A percentile compares a stretch with the other conserved stretches of the same genome.
These are phyloP conservation scores for Saccharum hybrid DNA, from an alignment of 202 grass and related monocot genomes.

Conservation along the genomic window DNA sequence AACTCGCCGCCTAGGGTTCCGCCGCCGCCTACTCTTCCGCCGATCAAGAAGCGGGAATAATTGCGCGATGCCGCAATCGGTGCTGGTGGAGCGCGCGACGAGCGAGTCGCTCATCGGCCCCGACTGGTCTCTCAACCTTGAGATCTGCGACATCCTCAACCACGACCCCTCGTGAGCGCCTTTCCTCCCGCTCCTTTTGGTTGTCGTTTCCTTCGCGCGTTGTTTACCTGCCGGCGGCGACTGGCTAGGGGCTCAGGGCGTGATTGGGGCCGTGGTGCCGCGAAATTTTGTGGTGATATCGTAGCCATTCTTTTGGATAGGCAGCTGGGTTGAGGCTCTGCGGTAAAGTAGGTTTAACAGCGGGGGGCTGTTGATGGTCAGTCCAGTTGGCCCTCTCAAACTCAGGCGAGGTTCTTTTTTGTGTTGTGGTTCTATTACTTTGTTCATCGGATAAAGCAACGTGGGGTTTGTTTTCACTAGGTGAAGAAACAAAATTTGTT, in stretches of 20 bases:
- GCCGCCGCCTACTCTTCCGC: slow-evolving; percentile 14
- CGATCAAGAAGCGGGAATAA: slow-evolving; percentile 4
- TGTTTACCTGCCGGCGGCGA: background rate
- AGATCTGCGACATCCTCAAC: slow-evolving; percentile 94
- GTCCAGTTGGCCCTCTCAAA: background rate
- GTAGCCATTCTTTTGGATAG: slow-evolving; percentile 1
- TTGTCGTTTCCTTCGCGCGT: background rate
- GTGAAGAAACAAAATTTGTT: background rate
- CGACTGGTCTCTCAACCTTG: slow-evolving; percentile 82
- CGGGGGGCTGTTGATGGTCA: slow-evolving; percentile 24
- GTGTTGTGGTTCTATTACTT: background rate
- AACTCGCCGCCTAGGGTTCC: slow-evolving; percentile 49
- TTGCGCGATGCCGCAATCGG: slow-evolving; percentile 54
- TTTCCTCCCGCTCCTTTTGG: background rate
- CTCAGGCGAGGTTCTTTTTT: background rate
- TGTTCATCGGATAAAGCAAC: background rate
- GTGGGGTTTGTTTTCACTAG: background rate
- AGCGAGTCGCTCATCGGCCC: slow-evolving; percentile 79
- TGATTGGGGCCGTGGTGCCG: background rate
- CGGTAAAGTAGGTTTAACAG: background rate
- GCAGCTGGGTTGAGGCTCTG: background rate
- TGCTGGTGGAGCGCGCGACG: slow-evolving; percentile 84
- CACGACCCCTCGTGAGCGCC: slow-evolving; percentile 67
- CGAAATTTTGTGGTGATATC: background rate
- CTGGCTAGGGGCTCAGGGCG: background rate